Percentiles rank a stretch among this genome's conserved stretches.
phyloP scores from a whole-genome alignment of 2,329 filamentous ascomycete species.

The Exserohilum turcica region DNA sequence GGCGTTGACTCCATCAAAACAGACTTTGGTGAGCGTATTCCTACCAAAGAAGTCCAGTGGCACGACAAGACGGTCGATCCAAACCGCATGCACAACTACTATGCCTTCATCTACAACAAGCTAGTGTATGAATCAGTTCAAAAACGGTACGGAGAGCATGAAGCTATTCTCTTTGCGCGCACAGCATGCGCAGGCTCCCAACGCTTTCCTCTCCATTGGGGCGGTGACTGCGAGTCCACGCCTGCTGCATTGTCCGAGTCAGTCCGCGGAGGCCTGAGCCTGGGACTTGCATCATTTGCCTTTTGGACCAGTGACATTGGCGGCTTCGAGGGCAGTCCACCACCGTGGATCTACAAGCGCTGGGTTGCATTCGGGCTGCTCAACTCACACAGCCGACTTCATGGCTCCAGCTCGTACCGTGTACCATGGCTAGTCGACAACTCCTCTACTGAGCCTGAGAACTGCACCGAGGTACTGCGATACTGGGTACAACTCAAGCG shows the following conservation, averaged over 20 bases:
- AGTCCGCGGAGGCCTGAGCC: conserved; percentile 66
- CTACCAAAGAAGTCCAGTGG: conserved; percentile 68
- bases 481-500: conserved; percentile 61
- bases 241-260: conserved; percentile 75
- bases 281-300: conserved; percentile 67
- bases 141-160: conserved; percentile 54
- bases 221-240: conserved; percentile 75
- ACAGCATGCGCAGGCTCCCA: conserved; percentile 71
- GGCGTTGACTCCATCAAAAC: conserved; percentile 77
- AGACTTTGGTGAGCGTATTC: conserved; percentile 76
- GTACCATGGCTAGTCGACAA: conserved; percentile 76
- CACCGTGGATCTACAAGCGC: conserved; percentile 73
- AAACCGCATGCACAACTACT: conserved; percentile 76
- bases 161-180: conserved; percentile 70
- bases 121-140: conserved; percentile 70
- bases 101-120: conserved; percentile 75
- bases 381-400: conserved; percentile 71
- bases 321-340: conserved; percentile 71
- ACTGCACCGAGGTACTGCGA: conserved; percentile 60
- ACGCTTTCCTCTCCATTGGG: conserved; percentile 69
- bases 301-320: conserved; percentile 75
- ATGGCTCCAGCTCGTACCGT: conserved; percentile 72
- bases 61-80: conserved; percentile 65
- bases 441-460: conserved; percentile 58
- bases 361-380: conserved; percentile 78